Percentiles rank a stretch among this genome's conserved stretches.
These are phyloP conservation scores for Earliella scabrosa DNA, from an alignment of 1,284 basidiomycete species.

Conservation along the genomic window DNA sequence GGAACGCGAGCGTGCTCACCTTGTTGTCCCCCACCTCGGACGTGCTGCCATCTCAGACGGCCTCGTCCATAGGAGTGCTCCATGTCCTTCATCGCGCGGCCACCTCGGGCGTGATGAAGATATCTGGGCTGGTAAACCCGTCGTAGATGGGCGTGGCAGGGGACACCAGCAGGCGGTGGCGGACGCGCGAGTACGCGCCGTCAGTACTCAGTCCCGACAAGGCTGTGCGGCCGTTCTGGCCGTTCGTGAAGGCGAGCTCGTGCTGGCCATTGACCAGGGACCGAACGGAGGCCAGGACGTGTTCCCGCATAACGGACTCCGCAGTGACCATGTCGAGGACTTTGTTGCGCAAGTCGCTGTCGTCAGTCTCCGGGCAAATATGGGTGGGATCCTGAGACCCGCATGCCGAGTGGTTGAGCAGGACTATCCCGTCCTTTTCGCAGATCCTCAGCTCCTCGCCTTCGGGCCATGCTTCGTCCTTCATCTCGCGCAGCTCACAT, in stretches of 20 bases:
- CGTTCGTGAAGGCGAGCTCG: conserved; percentile 18
- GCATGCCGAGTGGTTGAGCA: background rate
- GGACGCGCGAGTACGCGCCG: conserved; percentile 47
- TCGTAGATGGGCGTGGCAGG: no score
- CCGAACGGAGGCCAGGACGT: conserved; percentile 2
- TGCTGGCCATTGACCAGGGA: conserved; percentile 5
- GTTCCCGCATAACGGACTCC: conserved; percentile 12
- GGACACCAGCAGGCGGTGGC: conserved; percentile 35
- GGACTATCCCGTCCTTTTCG: conserved; percentile 1
- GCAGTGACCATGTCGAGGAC: conserved; percentile 14
- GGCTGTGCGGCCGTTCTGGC: conserved; percentile 22
- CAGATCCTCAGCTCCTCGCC: conserved; percentile 11
- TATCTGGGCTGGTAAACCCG: conserved; percentile 10
- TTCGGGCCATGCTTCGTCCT: conserved; percentile 5
- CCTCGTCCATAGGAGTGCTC: conserved; percentile 1
- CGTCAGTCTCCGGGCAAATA: conserved; percentile 19
- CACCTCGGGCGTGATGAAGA: conserved; percentile 5
- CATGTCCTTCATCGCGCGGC: conserved; percentile 3
- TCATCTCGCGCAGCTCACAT: conserved; percentile 20
- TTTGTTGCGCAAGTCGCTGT: conserved; percentile 13
- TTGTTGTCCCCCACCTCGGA: background rate
- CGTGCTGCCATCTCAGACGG: conserved; percentile 7
- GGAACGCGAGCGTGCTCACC: conserved; percentile 1
- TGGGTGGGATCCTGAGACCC: background rate
- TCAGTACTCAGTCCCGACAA: conserved; percentile 55